Conservation (phyloP, 768 basidiomycete genomes). For the Boletus bicolor region DNA sequence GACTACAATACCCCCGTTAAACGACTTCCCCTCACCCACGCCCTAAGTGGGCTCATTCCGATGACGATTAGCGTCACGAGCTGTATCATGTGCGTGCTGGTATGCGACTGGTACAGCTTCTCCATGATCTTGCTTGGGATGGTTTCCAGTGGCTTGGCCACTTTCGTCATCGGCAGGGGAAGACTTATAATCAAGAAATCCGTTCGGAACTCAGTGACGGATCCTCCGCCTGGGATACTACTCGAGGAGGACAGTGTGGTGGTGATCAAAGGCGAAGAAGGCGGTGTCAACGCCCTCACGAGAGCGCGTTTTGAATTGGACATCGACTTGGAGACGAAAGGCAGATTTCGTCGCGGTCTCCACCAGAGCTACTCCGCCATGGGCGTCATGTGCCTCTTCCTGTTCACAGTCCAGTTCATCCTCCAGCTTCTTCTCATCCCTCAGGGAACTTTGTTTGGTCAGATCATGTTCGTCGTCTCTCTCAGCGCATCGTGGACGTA, state of each 20-base stretch:
- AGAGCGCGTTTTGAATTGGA: constrained; percentile 25
- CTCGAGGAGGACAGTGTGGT: constrained; percentile 16
- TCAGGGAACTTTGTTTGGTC: constrained; percentile 31
- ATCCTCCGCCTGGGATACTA: constrained; percentile 26
- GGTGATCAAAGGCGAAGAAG: constrained; percentile 26
- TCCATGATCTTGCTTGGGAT: constrained; percentile 32
- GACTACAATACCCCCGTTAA: constrained; percentile 4
- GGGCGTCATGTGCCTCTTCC: constrained; percentile 21
- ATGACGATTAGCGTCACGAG: constrained; percentile 19
- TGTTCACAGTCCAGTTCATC: constrained; percentile 30
- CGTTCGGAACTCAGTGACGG: constrained; percentile 12
- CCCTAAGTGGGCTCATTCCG: constrained; percentile 19
- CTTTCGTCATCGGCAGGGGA: constrained; percentile 25
- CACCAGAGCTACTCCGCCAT: constrained; percentile 4
- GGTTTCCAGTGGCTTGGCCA: constrained; percentile 27
- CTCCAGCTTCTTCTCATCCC: constrained; percentile 33
- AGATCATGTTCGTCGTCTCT: constrained; percentile 31
- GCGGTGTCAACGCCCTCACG: constrained; percentile 26
- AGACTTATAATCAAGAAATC: constrained; percentile 17
- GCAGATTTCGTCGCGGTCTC: background rate
- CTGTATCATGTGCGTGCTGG: constrained; percentile 23
- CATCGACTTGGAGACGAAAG: background rate
- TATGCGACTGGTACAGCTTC: constrained; percentile 31
- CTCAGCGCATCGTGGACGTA: constrained; percentile 31
- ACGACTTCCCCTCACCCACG: background rate